A percentile compares a stretch with the other conserved stretches of the same genome.
Evolutionary conservation across 306 rosid species (phyloP).

Genomic region (Citrullus mucosospermus): DNA sequence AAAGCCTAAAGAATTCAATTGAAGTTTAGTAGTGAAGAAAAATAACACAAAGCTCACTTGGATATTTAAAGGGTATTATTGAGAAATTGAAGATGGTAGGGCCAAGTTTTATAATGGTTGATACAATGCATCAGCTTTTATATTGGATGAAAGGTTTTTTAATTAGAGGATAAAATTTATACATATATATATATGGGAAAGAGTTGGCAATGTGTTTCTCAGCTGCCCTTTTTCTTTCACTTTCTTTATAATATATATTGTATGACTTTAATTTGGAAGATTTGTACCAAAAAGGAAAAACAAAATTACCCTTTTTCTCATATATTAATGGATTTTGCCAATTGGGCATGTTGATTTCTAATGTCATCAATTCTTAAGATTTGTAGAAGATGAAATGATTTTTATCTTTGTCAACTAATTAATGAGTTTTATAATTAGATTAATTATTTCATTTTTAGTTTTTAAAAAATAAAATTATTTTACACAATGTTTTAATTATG

Average conservation of each 20-base stretch:
- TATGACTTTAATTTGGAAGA: neutral
- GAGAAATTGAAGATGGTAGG: neutral
- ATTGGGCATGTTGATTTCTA: neutral
- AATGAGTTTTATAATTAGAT: neutral
- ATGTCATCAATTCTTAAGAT: neutral
- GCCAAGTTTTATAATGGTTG: neutral
- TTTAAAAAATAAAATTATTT: no score
- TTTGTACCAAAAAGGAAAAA: neutral
- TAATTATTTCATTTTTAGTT: no score
- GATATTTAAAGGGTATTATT: neutral
- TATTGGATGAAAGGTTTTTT: neutral
- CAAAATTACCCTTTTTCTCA: neutral
- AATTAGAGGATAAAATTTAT: neutral
- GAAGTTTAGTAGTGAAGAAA: neutral
- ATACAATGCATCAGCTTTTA: neutral
- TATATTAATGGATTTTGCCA: neutral
- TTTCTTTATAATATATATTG: neutral
- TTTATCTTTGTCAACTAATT: neutral
- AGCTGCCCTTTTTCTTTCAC: neutral
- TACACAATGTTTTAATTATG: no score
- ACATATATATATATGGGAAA: neutral
- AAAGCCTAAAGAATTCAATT: neutral
- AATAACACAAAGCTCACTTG: neutral
- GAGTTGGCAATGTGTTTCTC: neutral
- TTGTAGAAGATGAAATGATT: neutral